Evolutionary conservation across 179 eudicot genomes (phyloP), one percentile per base, ranked within the genome.

Genomic region (Spergularia azorica): DNA sequence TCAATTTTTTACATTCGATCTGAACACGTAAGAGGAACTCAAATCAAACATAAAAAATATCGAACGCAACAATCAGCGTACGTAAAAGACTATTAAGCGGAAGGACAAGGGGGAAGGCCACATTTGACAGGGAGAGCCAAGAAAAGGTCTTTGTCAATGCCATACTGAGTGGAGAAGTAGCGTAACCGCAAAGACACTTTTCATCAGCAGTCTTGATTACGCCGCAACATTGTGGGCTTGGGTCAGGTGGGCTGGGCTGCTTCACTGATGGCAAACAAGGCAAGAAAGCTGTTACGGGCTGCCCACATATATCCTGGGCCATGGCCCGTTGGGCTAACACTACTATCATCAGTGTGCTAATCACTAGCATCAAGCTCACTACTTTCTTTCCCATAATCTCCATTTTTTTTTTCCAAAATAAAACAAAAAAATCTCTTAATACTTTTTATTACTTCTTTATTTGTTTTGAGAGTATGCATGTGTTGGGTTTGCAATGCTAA

Each of bases 171-270:
- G 81, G 81, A 1, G 79, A 75, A 18, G 36, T 6, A 62, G 57
- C 48, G 57, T 56, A 80, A 63, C 39, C 32, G 71, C 83, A 80
- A 62, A 75, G 71, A 20, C 76, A 75, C 15, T 17, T 64, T 1
- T 21, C 14, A 64, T 80, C 76, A 17, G 65, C 60, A 3, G 10
- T 9, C 21, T 52, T 66, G 32, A 75, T 17, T 0, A 18, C 43
- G 16, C 4, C 21, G 15, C 83, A 80, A 64, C 83, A 80, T 12
- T 0, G 4, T 32, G 20, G 14, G 36, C 57, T 75, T 57, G 83
- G 83, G 3, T 55, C 9, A 1, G 26, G 26, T 80, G 83, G 83
- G 74, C 54, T 70, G 4, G 83, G 76, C 57, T 9, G 1, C 26
- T 1, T 57, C 46, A 80, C 6, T 0, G 83, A 9, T 17, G 71